Evolutionary conservation across 2,329 filamentous ascomycete genomes (phyloP), one percentile per base, ranked within the genome.

Genomic region (Pseudogymnoascus pannorum): DNA sequence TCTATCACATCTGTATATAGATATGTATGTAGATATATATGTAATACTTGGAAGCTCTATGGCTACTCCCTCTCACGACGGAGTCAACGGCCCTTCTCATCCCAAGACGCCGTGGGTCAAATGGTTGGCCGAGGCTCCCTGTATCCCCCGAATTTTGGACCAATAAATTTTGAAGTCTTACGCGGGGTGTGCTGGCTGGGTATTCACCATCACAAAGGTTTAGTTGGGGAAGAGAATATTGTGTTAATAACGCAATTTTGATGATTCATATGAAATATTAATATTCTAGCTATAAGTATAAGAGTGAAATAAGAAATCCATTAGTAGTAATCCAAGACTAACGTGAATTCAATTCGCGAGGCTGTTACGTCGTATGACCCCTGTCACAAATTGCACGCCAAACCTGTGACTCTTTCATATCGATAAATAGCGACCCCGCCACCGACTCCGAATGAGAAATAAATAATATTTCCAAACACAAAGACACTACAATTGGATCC

Each of bases 371-470:
- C 9, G 26, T 31, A 54, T 31, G 48, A 54, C 16, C 48, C 48
- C 48, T 31, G 48, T 54, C 48, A 31, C 26, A 54, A 54, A 20
- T 31, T 31, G 26, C 48, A 18, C 48, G 48, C 48, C 48, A 20
- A 31, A 31, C 48, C 48, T 54, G 26, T 33, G 48, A 54, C 48
- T 54, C 48, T 54, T 54, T 31, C 26, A 31, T 54, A 54, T 54
- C 48, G 48, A 54, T 54, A 54, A 54, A 54, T 54, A 54, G 48
- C 24, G 48, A 54, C 48, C 48, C 48, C 48, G 48, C 48, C 48
- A 54, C 48, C 48, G 31, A 24, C 26, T 18, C 16, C 16, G 31
- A 54, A 54, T 54, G 48, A 54, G 48, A 54, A 54, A 54, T 54
- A 54, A 54, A 18, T 54, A 54, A 54, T 54, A 54, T 54, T 31